A percentile compares a stretch with the other conserved stretches of the same genome.
phyloP scores from a whole-genome alignment of 805 yeast genomes.

The Saccharomycopsis capsularis region DNA sequence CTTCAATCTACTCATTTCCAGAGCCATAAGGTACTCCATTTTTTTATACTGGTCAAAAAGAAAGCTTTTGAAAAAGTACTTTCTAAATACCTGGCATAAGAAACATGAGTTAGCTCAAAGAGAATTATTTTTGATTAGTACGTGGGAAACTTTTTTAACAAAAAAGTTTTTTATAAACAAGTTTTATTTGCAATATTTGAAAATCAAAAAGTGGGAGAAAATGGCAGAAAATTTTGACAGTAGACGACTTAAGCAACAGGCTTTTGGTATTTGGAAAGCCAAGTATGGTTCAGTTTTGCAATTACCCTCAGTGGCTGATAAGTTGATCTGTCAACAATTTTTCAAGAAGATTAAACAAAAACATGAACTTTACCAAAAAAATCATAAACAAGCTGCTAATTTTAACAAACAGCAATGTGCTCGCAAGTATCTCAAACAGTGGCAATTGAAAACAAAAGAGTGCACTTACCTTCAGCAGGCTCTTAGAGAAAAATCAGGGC shows the following conservation, averaged over 20 bases:
- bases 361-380: too few species aligned
- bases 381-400: too few species aligned
- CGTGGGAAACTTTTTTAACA: slow-evolving; percentile 12
- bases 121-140: neutral
- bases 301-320: too few species aligned
- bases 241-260: neutral
- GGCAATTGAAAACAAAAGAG: too few species aligned
- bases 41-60: slow-evolving; percentile 17
- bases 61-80: slow-evolving; percentile 8
- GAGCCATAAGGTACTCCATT: slow-evolving; percentile 20
- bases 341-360: too few species aligned
- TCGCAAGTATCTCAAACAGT: too few species aligned
- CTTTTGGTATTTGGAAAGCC: neutral
- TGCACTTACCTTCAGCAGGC: too few species aligned
- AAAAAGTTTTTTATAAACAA: slow-evolving; percentile 13
- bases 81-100: slow-evolving; percentile 10
- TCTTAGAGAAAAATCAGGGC: neutral
- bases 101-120: slow-evolving; percentile 4
- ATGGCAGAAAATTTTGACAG: slow-evolving; percentile 1
- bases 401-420: too few species aligned
- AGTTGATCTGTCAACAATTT: too few species aligned
- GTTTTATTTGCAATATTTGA: slow-evolving; percentile 3
- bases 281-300: too few species aligned
- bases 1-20: slow-evolving; percentile 18
- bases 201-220: neutral